A percentile compares a stretch with the other conserved stretches of the same genome.
Evolutionary conservation across 495 filamentous ascomycete species (phyloP).

Genomic region (Annulohypoxylon stygium): DNA sequence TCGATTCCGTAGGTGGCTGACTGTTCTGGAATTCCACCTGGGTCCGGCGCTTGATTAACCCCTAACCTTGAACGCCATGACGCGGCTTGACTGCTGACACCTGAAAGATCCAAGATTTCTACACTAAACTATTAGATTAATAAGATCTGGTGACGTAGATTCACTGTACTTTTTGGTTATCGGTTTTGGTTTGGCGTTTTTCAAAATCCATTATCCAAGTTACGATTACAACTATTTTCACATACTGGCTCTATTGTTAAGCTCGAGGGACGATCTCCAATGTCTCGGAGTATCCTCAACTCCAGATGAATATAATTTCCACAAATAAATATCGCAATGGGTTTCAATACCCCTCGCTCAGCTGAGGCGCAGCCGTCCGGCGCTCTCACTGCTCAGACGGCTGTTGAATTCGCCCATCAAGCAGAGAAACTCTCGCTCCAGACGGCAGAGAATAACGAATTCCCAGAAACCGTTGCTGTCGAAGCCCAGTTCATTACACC

Average conservation of each 20-base stretch:
- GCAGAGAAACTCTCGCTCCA: slow-evolving; percentile 70
- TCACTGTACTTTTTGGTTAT: slow-evolving; percentile 2
- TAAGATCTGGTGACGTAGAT: slow-evolving; percentile 9
- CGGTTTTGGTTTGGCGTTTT: neutral
- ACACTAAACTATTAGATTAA: neutral
- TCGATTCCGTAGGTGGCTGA: slow-evolving; percentile 41
- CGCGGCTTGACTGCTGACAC: slow-evolving; percentile 37
- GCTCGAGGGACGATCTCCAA: neutral
- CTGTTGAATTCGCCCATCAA: slow-evolving; percentile 64
- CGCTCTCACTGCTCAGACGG: slow-evolving; percentile 40
- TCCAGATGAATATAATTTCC: slow-evolving; percentile 22
- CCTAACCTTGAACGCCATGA: slow-evolving; percentile 22
- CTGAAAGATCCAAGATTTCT: neutral
- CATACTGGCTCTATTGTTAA: neutral
- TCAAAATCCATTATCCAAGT: slow-evolving; percentile 18
- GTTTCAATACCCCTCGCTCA: slow-evolving; percentile 21
- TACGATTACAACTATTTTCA: neutral
- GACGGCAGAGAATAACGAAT: slow-evolving; percentile 37
- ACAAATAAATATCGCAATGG: slow-evolving; percentile 28
- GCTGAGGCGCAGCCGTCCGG: slow-evolving; percentile 22
- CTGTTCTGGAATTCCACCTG: slow-evolving; percentile 29
- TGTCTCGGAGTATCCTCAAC: neutral
- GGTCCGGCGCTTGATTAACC: slow-evolving; percentile 17
- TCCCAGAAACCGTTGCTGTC: slow-evolving; percentile 64
- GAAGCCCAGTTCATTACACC: slow-evolving; percentile 76